These are phyloP conservation scores for Plasmodium relictum DNA, from an alignment of 169 alveolate species.

Conservation along the genomic window DNA sequence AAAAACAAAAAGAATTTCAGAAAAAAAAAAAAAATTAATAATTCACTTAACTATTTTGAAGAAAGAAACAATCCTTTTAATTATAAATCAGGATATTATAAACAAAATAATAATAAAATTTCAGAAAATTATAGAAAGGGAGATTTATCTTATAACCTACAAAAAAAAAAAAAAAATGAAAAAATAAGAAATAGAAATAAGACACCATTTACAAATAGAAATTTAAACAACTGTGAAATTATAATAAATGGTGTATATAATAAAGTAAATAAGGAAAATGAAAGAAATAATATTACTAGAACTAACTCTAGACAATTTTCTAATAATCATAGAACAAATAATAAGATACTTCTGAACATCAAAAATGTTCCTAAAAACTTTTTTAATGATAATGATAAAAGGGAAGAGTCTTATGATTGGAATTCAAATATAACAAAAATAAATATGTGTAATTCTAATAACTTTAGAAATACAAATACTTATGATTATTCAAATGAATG, in stretches of 20 bases:
- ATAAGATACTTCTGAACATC: background rate
- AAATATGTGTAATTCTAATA: slow-evolving; percentile 4
- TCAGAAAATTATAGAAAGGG: slow-evolving; percentile 12
- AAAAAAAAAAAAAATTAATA: background rate
- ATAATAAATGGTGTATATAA: slow-evolving; percentile 32
- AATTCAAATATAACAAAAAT: slow-evolving; percentile 2
- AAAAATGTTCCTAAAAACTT: background rate
- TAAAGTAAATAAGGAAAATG: background rate
- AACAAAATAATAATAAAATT: background rate
- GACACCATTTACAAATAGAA: background rate
- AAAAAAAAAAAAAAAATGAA: slow-evolving; percentile 29
- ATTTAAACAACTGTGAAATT: slow-evolving; percentile 3
- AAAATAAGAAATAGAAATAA: slow-evolving; percentile 32
- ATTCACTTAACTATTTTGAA: slow-evolving; percentile 2
- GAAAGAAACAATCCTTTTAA: background rate
- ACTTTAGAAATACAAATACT: slow-evolving; percentile 10
- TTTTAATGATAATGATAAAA: slow-evolving; percentile 26
- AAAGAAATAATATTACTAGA: background rate
- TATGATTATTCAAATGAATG: slow-evolving; percentile 14
- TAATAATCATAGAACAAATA: slow-evolving; percentile 1
- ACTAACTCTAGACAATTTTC: background rate
- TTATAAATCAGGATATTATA: background rate
- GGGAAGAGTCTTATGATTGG: slow-evolving; percentile 55
- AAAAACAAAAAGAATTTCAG: slow-evolving; percentile 14
- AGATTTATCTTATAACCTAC: slow-evolving; percentile 47